Evolutionary conservation across 805 yeast genomes (phyloP), one percentile per base, ranked within the genome.

Genomic region (Ogataea nitratoaversa): DNA sequence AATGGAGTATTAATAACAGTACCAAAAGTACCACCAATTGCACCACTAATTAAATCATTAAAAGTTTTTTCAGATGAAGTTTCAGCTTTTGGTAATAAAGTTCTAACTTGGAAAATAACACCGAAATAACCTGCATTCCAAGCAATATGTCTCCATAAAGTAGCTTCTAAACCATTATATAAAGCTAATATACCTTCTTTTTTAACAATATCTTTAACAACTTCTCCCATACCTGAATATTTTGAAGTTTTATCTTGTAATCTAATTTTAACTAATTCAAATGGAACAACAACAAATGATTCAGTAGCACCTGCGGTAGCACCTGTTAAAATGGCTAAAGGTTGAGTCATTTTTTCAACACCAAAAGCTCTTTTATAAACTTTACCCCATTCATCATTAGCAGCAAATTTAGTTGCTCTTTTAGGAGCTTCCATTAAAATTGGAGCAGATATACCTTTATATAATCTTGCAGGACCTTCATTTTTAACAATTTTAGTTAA

Each of bases 101-200:
- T 56, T 64, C 95, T 79, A 41, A 88, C 82, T 69, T 88, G 95
- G 78, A 80, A 85, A 54, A 93, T 93, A 53, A 84, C 78, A 49
- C 99, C 99, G 62, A 93, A 93, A 70, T 93, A 93, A 44, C 98
- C 98, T 34, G 96, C 96, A 67, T 93, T 93, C 99, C 99, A 93
- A 44, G 79, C 70, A 44, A 87, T 78, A 63, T 93, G 98, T 76
- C 99, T 85, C 95, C 96, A 93, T 59, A 93, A 66, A 8, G 99
- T 93, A 20, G 97, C 89, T 70, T 93, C 99, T 52, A 93, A 71
- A 44, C 99, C 99, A 61, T 87, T 88, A 67, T 91, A 93, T 58
- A 93, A 22, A 3, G 96, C 89, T 42, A 87, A 65, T 2, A 78
- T 61, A 57, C 99, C 99, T 60, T 91, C 87, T 36, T 72, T 66